phyloP scores from a whole-genome alignment of 129 eudicot genomes.

The Daucus carota region DH1_v3.0 NC_030383.2:14688001-14688500 shows the following conservation, averaged over 20 bases:
- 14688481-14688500: neutral
- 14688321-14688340: conserved; percentile 50
- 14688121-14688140: neutral
- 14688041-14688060: neutral
- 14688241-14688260: conserved; percentile 31
- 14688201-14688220: conserved; percentile 54
- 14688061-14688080: neutral
- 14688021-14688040: neutral
- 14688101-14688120: neutral
- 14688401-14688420: neutral
- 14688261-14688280: conserved; percentile 19
- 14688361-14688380: neutral
- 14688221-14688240: conserved; percentile 69
- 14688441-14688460: neutral
- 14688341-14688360: conserved; percentile 73
- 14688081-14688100: neutral
- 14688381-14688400: neutral
- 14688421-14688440: neutral
- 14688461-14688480: neutral
- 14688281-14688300: conserved; percentile 35
- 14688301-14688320: conserved; percentile 35
- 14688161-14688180: conserved; percentile 65
- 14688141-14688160: conserved; percentile 9
- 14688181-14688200: conserved; percentile 93
- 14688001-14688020: neutral